phyloP scores from a whole-genome alignment of 2,329 filamentous ascomycete genomes.

The Ambrosiella xylebori region DNA sequence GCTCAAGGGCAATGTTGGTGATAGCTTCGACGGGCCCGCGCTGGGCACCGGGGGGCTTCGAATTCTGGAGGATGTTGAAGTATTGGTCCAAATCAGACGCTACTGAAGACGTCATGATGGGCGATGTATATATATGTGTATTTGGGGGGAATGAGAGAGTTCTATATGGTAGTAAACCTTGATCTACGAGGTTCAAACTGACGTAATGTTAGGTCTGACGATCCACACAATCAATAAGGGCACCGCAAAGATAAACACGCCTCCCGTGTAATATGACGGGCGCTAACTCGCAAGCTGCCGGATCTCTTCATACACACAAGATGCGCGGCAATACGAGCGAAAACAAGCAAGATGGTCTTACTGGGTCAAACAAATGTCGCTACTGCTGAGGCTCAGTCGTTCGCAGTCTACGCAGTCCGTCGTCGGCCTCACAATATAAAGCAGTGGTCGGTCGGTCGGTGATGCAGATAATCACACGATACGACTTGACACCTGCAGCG shows the following conservation, averaged over 20 bases:
- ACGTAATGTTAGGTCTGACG: not conserved
- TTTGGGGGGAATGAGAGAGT: not conserved
- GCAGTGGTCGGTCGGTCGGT: no score
- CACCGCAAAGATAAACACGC: not conserved
- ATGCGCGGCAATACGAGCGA: not conserved
- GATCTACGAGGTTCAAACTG: not conserved
- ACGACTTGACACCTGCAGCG: no score
- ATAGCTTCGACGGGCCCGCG: conserved; percentile 80
- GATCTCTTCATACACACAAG: not conserved
- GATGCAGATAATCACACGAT: no score
- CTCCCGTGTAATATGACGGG: no score
- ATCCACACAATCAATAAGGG: not conserved
- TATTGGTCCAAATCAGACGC: conserved; percentile 70
- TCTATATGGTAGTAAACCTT: not conserved
- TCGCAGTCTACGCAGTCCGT: not conserved
- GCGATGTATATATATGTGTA: not conserved
- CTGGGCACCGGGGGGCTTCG: conserved; percentile 89
- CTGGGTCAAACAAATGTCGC: not conserved
- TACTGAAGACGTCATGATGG: conserved; percentile 6
- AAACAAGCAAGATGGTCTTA: not conserved
- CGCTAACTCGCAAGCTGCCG: not conserved
- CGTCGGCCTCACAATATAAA: not conserved
- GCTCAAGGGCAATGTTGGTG: conserved; percentile 72
- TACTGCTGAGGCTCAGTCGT: not conserved
- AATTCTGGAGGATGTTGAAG: conserved; percentile 75